These are phyloP conservation scores for Didymellaceae sp. DNA, from an alignment of 2,329 filamentous ascomycete species.

Conservation along the genomic window DNA sequence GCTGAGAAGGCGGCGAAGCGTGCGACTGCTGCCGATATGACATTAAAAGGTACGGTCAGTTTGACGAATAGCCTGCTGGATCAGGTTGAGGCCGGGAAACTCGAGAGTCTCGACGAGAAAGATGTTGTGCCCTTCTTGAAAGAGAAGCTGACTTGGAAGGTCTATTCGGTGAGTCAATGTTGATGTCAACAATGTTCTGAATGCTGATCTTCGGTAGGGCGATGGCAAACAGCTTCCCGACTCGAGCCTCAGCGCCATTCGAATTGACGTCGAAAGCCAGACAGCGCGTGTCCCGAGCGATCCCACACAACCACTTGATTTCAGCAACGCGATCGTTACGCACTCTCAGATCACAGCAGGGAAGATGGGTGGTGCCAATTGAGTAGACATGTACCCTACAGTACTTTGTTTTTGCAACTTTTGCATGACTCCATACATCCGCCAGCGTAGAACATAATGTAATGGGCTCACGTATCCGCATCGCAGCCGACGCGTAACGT, in stretches of 20 bases:
- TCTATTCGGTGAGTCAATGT: constrained; percentile 28
- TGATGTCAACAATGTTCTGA: neutral
- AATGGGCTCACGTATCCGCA: neutral
- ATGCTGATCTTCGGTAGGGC: constrained; percentile 19
- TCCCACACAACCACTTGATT: constrained; percentile 25
- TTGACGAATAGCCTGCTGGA: constrained; percentile 38
- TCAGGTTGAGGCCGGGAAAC: constrained; percentile 22
- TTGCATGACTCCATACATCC: neutral
- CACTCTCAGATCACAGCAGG: constrained; percentile 28
- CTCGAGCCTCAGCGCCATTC: constrained; percentile 19
- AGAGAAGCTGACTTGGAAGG: constrained; percentile 37
- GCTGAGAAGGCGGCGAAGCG: constrained; percentile 54
- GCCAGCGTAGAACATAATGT: neutral
- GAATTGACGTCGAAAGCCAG: constrained; percentile 21
- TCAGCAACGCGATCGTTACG: constrained; percentile 13
- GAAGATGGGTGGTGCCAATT: constrained; percentile 18
- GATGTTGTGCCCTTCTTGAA: constrained; percentile 39
- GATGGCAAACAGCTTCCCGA: constrained; percentile 21
- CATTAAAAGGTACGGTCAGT: constrained; percentile 25
- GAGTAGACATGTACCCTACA: neutral
- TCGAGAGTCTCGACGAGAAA: constrained; percentile 26
- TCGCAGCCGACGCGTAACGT: neutral
- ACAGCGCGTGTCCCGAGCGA: constrained; percentile 25
- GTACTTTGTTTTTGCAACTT: neutral
- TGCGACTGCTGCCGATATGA: constrained; percentile 11